Base-by-base conservation (phyloP, 1,284 basidiomycete genomes). In the Tausonia pullulans region DNA sequence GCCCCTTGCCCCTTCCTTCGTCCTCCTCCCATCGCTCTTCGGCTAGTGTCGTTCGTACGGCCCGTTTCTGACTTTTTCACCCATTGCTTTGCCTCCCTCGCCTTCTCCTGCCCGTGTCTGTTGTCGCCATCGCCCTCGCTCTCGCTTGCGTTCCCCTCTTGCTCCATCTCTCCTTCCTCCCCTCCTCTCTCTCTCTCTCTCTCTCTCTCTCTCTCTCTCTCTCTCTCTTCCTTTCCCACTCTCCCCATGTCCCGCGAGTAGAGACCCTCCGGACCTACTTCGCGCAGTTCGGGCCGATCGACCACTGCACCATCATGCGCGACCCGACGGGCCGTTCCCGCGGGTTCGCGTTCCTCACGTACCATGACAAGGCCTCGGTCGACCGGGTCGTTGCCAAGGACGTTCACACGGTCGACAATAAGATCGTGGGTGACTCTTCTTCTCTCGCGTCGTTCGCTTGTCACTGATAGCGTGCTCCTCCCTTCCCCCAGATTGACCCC, bases 301-400 rank as follows among this genome's bases (percentile, higher is more conserved):
- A 90, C 72, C 85, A 90, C 61, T 93, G 90, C 75, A 93, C 88
- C 40, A 94, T 96, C 76, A 96, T 96, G 92, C 87, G 92, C 71
- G 93, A 96, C 76, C 84, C 86, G 40, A 85, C 86, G 27, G 91
- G 90, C 16, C 84, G 90, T 60, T 96, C 93, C 57, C 80, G 93
- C 65, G 94, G 92, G 69, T 96, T 96, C 76, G 93, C 90, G 8
- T 96, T 96, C 78, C 79, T 96, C 71, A 95, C 91, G 2, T 96
- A 95, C 76, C 86, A 87, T 57, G 86, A 93, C 62, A 84, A 88
- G 14, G 84, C 87, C 55, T 86, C 87, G 69, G 93, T 93, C 70
- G 92, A 90, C 74, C 86, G 86, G 27, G 92, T 95, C 64, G 88
- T 94, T 84, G 85, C 87, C 13, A 81, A 84, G 70, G 89, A 93